phyloP scores from a whole-genome alignment of 495 filamentous ascomycete genomes.

The Aspergillus affinis region DNA sequence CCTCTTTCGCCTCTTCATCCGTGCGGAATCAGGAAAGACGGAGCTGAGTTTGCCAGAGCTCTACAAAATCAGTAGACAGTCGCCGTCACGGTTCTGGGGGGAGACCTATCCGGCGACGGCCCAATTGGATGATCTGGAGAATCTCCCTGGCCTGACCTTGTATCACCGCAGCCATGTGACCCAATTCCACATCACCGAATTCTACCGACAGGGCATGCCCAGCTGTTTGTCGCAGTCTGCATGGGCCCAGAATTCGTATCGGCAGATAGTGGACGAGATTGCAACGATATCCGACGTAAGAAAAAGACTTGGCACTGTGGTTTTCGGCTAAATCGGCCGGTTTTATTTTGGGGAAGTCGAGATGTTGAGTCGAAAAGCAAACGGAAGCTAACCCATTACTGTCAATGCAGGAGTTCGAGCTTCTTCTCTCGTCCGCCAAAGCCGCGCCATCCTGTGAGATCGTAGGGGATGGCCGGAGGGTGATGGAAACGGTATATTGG shows the following conservation, averaged over 20 bases:
- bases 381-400: not conserved
- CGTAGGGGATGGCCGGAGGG: constrained; percentile 19
- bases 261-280: constrained; percentile 23
- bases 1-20: constrained; percentile 31
- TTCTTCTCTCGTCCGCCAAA: constrained; percentile 25
- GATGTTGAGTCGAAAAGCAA: not conserved
- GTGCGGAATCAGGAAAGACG: constrained; percentile 13
- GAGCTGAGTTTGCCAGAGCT: constrained; percentile 24
- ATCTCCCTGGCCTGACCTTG: constrained; percentile 27
- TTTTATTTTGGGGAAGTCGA: not conserved
- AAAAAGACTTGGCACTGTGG: not conserved
- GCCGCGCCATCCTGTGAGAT: constrained; percentile 24
- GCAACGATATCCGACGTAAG: constrained; percentile 24
- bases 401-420: constrained; percentile 28
- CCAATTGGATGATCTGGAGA: constrained; percentile 35
- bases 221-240: not conserved
- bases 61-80: constrained; percentile 34
- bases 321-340: not conserved
- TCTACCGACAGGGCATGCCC: constrained; percentile 18
- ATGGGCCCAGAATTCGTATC: constrained; percentile 10
- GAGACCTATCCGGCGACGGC: constrained; percentile 30
- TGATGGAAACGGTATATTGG: constrained; percentile 35
- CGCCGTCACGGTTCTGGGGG: constrained; percentile 35
- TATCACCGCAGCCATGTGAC: constrained; percentile 33
- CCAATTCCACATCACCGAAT: constrained; percentile 31